Evolutionary conservation across 768 basidiomycete genomes (phyloP), one percentile per base, ranked within the genome.

Genomic region (Psilocybe subaeruginosa): DNA sequence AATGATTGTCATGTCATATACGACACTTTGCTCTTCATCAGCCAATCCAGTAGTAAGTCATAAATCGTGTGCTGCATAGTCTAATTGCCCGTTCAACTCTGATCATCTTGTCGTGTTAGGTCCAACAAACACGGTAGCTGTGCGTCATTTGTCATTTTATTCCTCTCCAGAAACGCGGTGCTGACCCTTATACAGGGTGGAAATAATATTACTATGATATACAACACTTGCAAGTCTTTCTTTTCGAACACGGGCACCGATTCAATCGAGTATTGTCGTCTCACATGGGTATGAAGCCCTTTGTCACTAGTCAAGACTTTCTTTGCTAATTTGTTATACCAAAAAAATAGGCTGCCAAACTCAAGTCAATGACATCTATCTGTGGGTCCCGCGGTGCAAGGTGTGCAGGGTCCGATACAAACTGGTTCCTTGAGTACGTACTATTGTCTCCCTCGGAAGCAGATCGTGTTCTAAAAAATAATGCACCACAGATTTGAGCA

Each of bases 1-100:
- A 60, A 64, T 48, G 62, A 64, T 19, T 59, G 58, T 31, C 62
- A 59, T 53, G 62, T 64, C 17, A 64, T 64, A 14, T 56, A 46
- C 23, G 62, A 64, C 43, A 64, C 62, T 4, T 45, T 64, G 1
- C 54, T 57, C 2, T 64, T 58, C 43, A 64, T 64, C 33, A 53
- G 30, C 11, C 62, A 59, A 48, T 54, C 58, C 12, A 41, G 35
- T 17, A 58, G 61, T 62, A 49, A 17, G 61, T 49, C 11, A 11
- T 46, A 33, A 23, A 23, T 23, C 23, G 23, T 23, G 23, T 23
- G 23, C 23, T 23, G 23, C 23, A 23, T 23, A 23, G 23, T 23
- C 23, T 23, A 23, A 23, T 23, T 0, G 23, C 23, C 23, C 23
- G 23, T 23, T 23, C 23, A 23, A 23, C 23, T 23, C 23, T 23